Conservation (phyloP, 2,329 filamentous ascomycete species). For the Rutstroemia sp. region DNA sequence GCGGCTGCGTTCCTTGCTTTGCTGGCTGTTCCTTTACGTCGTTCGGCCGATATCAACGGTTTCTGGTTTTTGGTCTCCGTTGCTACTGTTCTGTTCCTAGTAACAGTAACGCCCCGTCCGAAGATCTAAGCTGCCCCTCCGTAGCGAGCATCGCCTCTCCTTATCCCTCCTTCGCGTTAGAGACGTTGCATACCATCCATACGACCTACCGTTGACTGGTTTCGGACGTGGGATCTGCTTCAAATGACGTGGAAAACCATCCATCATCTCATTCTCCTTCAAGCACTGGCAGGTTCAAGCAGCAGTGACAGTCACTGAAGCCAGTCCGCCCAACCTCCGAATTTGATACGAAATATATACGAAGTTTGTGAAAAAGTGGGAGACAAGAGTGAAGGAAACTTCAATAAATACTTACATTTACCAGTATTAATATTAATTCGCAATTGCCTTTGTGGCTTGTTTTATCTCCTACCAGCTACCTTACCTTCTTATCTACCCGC, state of each 20-base stretch:
- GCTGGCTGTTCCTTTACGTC: neutral
- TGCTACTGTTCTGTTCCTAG: neutral
- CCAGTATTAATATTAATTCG: neutral
- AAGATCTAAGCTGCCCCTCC: conserved; percentile 5
- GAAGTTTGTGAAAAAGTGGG: neutral
- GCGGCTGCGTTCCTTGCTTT: neutral
- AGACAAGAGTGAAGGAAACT: neutral
- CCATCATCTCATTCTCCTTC: conserved; percentile 26
- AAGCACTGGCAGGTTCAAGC: conserved; percentile 24
- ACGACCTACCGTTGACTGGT: neutral
- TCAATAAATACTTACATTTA: conserved; percentile 1
- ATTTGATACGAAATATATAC: neutral
- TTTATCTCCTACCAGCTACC: neutral
- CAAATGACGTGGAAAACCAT: conserved; percentile 25
- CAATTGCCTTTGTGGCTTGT: neutral
- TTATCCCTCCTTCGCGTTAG: no score
- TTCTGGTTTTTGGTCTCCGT: neutral
- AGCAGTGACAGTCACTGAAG: conserved; percentile 21
- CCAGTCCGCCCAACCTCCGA: neutral
- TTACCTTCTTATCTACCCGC: conserved; percentile 8
- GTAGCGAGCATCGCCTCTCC: no score
- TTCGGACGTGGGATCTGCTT: neutral
- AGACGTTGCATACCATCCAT: neutral
- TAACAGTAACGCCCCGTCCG: neutral
- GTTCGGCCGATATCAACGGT: neutral